These are phyloP conservation scores for Xylaria arbuscula DNA, from an alignment of 2,329 filamentous ascomycete species.

Conservation along the genomic window DNA sequence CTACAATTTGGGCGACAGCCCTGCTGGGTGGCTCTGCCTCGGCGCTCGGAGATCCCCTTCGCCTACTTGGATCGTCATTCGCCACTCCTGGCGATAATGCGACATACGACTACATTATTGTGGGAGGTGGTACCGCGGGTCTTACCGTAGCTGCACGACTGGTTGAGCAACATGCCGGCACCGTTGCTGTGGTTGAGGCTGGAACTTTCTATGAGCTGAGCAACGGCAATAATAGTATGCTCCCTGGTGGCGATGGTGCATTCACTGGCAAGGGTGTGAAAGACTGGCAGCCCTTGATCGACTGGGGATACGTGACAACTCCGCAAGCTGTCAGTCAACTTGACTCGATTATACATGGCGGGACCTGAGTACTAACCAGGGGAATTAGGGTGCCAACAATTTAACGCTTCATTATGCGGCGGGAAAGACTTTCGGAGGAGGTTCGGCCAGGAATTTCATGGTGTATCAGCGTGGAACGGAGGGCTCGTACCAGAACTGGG, in stretches of 20 bases:
- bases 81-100: constrained; percentile 38
- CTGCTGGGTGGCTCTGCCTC: constrained; percentile 28
- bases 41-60: constrained; percentile 30
- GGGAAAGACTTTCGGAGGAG: constrained; percentile 49
- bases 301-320: constrained; percentile 49
- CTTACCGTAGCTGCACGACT: constrained; percentile 52
- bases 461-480: constrained; percentile 46
- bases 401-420: constrained; percentile 46
- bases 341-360: background rate
- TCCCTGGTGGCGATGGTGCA: constrained; percentile 44
- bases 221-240: constrained; percentile 40
- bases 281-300: constrained; percentile 42
- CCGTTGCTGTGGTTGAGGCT: constrained; percentile 56
- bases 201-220: constrained; percentile 52
- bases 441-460: constrained; percentile 49
- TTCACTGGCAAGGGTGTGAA: constrained; percentile 38
- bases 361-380: constrained; percentile 5
- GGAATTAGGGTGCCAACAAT: constrained; percentile 36
- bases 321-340: constrained; percentile 41
- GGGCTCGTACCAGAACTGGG: constrained; percentile 44
- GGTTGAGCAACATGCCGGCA: constrained; percentile 48
- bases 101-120: constrained; percentile 46
- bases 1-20: constrained; percentile 30
- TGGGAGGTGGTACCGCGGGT: constrained; percentile 56
- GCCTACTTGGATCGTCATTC: constrained; percentile 38